Percentiles rank a stretch among this genome's conserved stretches.
phyloP scores from a whole-genome alignment of 2,329 filamentous ascomycete species.

The Colletotrichum sp. region DNA sequence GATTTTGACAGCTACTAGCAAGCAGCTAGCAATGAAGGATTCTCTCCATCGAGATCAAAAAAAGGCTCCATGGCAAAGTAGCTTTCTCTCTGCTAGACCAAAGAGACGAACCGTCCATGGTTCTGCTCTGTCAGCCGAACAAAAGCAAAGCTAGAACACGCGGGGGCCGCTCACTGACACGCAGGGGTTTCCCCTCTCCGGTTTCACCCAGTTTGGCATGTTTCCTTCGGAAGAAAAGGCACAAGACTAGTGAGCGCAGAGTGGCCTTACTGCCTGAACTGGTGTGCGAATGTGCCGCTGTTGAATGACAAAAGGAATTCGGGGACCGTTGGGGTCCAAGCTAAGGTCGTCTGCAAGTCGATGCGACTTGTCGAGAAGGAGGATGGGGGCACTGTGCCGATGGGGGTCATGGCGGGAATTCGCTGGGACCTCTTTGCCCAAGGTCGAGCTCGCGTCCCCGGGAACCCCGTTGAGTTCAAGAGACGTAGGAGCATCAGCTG shows the following conservation, averaged over 20 bases:
- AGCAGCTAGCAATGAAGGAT: background rate
- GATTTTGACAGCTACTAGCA: background rate
- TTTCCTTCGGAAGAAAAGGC: background rate
- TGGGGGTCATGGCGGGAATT: background rate
- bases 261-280: background rate
- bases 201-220: slow-evolving; percentile 3
- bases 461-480: slow-evolving; percentile 2
- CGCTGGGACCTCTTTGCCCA: background rate
- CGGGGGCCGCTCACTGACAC: background rate
- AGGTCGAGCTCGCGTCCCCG: background rate
- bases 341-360: background rate
- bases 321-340: slow-evolving; percentile 12
- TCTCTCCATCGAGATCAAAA: background rate
- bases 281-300: background rate
- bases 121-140: background rate
- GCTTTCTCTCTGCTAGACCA: background rate
- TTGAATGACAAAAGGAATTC: background rate
- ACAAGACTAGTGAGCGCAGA: background rate
- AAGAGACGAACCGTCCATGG: background rate
- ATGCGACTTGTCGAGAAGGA: background rate
- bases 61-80: background rate
- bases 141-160: background rate
- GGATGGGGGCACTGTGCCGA: slow-evolving; percentile 6
- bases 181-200: slow-evolving; percentile 4
- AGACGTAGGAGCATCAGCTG: slow-evolving; percentile 1